A percentile compares a stretch with the other conserved stretches of the same genome.
Evolutionary conservation across 2,329 filamentous ascomycete species (phyloP).

Genomic region (Pleoardoris graminearum): DNA sequence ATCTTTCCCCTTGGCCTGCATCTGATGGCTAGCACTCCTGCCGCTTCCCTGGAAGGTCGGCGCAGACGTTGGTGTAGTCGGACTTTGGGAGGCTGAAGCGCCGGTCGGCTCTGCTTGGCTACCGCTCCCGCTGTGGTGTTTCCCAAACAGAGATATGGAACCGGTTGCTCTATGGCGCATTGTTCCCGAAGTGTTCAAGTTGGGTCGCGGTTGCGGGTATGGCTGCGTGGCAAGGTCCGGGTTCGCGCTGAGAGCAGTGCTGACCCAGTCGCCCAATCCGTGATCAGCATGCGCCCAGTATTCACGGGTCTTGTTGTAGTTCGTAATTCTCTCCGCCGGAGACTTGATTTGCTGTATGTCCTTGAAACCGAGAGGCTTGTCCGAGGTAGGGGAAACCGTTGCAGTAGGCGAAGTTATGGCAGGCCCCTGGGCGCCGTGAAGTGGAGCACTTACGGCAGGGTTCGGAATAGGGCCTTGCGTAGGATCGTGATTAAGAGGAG

Average conservation of each 20-base stretch:
- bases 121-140: constrained; percentile 30
- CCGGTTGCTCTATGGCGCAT: constrained; percentile 40
- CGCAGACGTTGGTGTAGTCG: constrained; percentile 26
- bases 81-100: constrained; percentile 31
- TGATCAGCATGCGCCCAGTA: constrained; percentile 74
- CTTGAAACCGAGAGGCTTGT: constrained; percentile 62
- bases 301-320: constrained; percentile 71
- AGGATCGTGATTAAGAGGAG: constrained; percentile 8
- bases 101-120: constrained; percentile 28
- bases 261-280: constrained; percentile 68
- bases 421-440: constrained; percentile 17
- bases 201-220: constrained; percentile 23
- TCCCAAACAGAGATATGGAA: constrained; percentile 44
- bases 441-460: constrained; percentile 5
- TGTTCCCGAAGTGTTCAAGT: constrained; percentile 38
- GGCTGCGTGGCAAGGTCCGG: constrained; percentile 54
- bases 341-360: constrained; percentile 75
- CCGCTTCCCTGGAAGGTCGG: constrained; percentile 27
- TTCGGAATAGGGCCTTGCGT: constrained; percentile 17
- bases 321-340: constrained; percentile 69
- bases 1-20: constrained; percentile 86
- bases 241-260: constrained; percentile 52
- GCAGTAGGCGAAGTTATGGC: constrained; percentile 25
- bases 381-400: constrained; percentile 28
- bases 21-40: constrained; percentile 40